Evolutionary conservation across 2,329 filamentous ascomycete genomes (phyloP), one percentile per base, ranked within the genome.

Genomic region (Didymella lethalis): DNA sequence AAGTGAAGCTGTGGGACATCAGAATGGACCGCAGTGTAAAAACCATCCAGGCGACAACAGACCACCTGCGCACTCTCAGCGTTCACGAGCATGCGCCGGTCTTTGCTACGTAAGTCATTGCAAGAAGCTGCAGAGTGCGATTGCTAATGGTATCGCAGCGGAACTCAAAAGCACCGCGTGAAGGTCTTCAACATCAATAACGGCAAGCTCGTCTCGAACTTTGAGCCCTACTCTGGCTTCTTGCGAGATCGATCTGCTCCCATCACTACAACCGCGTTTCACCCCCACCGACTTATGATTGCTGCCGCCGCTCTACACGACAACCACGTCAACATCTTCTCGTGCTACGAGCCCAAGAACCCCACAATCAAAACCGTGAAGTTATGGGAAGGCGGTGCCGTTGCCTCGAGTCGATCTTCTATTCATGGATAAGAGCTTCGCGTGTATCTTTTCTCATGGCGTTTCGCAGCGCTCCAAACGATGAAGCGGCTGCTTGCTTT

Each of bases 41-140:
- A 60, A 87, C 87, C 2, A 90, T 94, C 70, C 84, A 87, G 72
- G 88, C 90, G 7, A 94, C 91, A 3, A 88, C 85, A 60, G 88
- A 93, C 69, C 90, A 90, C 8, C 84, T 97, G 61, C 87, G 93
- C 54, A 96, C 92, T 18, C 85, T 96, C 57, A 95, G 91, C 75
- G 93, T 95, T 41, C 95, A 99, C 76, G 95, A 99, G 78, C 95
- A 99, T 78, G 87, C 96, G 53, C 95, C 95, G 26, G 93, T 99
- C 12, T 97, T 99, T 81, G 92, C 92, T 31, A 66, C 61, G 68
- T 69, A 66, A 68, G 68, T 67, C 36, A 28, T 10, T 4, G 18
- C n/a, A 10, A 16, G 5, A 14, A 4, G 3, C 6, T 8, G 26
- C 11, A 4, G 6, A 2, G 1, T 28, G 16, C 11, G 10, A 7